Conservation (phyloP, 768 basidiomycete species). For the Amylocystis lapponica region DNA sequence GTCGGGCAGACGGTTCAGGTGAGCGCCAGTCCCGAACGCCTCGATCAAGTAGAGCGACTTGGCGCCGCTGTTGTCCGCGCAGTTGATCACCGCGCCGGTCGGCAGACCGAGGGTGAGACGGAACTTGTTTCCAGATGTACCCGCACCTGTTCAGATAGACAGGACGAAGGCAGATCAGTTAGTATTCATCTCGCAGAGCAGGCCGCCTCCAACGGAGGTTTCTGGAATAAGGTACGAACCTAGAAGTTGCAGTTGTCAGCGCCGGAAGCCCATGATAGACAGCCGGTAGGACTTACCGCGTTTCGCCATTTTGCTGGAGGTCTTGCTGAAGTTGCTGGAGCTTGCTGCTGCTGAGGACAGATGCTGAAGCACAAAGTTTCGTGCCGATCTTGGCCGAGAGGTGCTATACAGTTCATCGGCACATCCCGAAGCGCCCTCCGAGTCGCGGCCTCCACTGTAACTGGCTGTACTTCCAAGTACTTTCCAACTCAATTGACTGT, state of each 20-base stretch:
- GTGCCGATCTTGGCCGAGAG: slow-evolving; percentile 17
- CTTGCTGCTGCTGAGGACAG: slow-evolving; percentile 12
- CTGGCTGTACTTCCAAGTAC: no score
- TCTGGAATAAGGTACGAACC: slow-evolving; percentile 11
- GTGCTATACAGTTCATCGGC: slow-evolving; percentile 27
- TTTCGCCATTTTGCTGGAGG: slow-evolving; percentile 30
- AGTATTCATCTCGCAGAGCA: slow-evolving; percentile 2
- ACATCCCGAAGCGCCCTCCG: no score
- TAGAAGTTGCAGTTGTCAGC: background rate
- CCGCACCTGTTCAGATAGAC: slow-evolving; percentile 33
- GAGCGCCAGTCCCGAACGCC: slow-evolving; percentile 92
- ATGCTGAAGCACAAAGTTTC: slow-evolving; percentile 20
- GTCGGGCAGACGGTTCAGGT: slow-evolving; percentile 95
- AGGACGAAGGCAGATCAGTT: slow-evolving; percentile 1
- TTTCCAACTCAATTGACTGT: no score
- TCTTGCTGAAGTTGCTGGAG: slow-evolving; percentile 21
- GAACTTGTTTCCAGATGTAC: slow-evolving; percentile 92
- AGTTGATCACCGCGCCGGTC: slow-evolving; percentile 91
- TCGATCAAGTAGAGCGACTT: slow-evolving; percentile 95
- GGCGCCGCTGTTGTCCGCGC: slow-evolving; percentile 98
- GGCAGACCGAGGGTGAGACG: slow-evolving; percentile 92
- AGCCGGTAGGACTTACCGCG: slow-evolving; percentile 23
- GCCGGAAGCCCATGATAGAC: background rate
- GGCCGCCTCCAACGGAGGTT: background rate
- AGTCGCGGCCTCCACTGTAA: no score